Evolutionary conservation across 345 rosid species (phyloP).

Genomic region (Luvunga scandens): DNA sequence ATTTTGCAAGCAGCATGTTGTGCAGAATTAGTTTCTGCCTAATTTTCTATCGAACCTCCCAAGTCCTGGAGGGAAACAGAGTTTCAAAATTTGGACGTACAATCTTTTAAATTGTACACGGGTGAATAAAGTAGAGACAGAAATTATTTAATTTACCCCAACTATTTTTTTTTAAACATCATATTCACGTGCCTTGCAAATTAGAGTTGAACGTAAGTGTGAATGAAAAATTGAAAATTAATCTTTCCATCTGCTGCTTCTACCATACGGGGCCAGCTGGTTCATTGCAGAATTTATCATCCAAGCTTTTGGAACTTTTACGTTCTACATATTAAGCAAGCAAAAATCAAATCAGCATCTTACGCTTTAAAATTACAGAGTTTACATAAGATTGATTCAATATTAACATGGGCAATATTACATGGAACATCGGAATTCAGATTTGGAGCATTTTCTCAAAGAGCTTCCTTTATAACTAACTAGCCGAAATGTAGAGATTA

Average conservation of each 20-base stretch:
- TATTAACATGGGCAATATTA: neutral
- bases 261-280: too few species aligned
- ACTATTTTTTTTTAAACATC: too few species aligned
- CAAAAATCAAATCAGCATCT: neutral
- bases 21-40: neutral
- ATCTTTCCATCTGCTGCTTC: too few species aligned
- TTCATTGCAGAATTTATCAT: too few species aligned
- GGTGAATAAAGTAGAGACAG: neutral
- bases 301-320: too few species aligned
- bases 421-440: neutral
- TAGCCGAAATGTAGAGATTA: neutral
- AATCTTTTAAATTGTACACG: neutral
- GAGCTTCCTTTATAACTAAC: conserved; percentile 6
- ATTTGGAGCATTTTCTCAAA: neutral
- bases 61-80: neutral
- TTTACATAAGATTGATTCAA: neutral
- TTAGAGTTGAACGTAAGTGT: too few species aligned
- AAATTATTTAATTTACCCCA: neutral
- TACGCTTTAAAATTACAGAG: too few species aligned
- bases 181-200: too few species aligned
- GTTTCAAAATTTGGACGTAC: neutral
- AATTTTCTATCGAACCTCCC: neutral
- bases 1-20: neutral
- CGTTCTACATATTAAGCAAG: too few species aligned
- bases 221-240: too few species aligned